These are phyloP conservation scores for Eutreptiella sp. DNA, from an alignment of 208 protist genomes.

Conservation along the genomic window DNA sequence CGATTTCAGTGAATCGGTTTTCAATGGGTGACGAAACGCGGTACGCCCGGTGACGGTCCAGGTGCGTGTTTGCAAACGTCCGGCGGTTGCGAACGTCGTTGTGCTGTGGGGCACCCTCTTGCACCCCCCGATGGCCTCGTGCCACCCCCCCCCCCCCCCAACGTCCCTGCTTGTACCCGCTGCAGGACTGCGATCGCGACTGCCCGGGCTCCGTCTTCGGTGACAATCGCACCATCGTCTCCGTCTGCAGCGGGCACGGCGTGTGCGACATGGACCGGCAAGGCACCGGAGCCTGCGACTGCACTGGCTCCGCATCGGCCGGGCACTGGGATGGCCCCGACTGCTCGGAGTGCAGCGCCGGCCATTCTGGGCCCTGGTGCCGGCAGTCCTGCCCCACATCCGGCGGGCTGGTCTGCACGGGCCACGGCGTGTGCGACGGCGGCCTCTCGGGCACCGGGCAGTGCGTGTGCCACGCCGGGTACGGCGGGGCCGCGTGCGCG, in stretches of 20 bases:
- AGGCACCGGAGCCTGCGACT: not conserved
- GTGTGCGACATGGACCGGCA: not conserved
- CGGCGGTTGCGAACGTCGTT: too few relatives aligned
- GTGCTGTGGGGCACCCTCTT: too few relatives aligned
- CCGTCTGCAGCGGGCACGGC: slow-evolving; percentile 5
- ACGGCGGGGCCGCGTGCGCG: slow-evolving; percentile 9
- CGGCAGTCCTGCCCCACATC: not conserved
- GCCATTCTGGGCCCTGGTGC: not conserved
- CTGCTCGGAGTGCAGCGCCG: slow-evolving; percentile 7
- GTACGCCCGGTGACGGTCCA: too few relatives aligned
- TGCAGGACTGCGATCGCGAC: not conserved
- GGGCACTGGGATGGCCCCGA: slow-evolving; percentile 24
- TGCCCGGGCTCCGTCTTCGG: slow-evolving; percentile 1
- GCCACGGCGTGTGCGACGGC: slow-evolving; percentile 15
- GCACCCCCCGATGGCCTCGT: too few relatives aligned
- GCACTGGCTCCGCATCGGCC: not conserved
- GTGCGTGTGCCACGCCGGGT: slow-evolving; percentile 11
- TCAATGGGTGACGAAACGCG: too few relatives aligned
- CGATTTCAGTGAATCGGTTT: too few relatives aligned
- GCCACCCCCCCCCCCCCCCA: too few relatives aligned
- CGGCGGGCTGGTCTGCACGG: not conserved
- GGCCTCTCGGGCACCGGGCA: slow-evolving; percentile 14
- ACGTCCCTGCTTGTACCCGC: too few relatives aligned
- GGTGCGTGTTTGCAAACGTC: too few relatives aligned
- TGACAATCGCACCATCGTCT: too few relatives aligned